Percentiles rank a stretch among this genome's conserved stretches.
Conservation (phyloP, 164 flowering plant genomes). For the Stephania cephalantha region DNA sequence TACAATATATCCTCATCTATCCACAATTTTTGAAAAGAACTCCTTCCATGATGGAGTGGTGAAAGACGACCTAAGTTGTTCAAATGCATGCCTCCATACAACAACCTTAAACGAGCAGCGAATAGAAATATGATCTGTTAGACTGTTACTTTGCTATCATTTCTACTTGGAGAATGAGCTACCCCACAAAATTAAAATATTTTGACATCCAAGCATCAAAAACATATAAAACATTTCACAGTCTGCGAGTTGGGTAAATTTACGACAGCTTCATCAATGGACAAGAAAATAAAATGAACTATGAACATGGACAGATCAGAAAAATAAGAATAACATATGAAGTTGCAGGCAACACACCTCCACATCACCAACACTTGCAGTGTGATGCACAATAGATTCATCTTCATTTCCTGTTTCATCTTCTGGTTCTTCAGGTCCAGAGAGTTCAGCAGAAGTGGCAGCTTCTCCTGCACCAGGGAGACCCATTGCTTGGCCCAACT, state of each 20-base stretch:
- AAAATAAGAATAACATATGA: not conserved
- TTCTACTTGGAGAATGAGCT: no score
- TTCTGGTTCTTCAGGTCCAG: conserved; percentile 54
- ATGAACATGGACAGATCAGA: not conserved
- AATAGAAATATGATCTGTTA: not conserved
- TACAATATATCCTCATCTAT: no score
- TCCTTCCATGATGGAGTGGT: no score
- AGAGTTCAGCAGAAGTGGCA: conserved; percentile 44
- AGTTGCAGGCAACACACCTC: conserved; percentile 44
- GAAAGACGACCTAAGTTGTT: no score
- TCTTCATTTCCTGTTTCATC: conserved; percentile 62
- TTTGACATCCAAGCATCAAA: no score
- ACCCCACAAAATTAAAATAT: no score
- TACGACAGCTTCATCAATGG: not conserved
- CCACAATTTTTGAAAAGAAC: no score
- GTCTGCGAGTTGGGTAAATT: not conserved
- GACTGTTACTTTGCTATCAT: no score
- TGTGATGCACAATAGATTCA: conserved; percentile 79
- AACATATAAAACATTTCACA: not conserved
- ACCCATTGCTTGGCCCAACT: conserved; percentile 95
- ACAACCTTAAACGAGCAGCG: no score
- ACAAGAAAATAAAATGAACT: not conserved
- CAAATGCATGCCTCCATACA: no score
- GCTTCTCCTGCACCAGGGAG: conserved; percentile 59
- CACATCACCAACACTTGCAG: conserved; percentile 89